Evolutionary conservation across 2,329 filamentous ascomycete species (phyloP).

Genomic region (Fusarium pseudocircinatum): DNA sequence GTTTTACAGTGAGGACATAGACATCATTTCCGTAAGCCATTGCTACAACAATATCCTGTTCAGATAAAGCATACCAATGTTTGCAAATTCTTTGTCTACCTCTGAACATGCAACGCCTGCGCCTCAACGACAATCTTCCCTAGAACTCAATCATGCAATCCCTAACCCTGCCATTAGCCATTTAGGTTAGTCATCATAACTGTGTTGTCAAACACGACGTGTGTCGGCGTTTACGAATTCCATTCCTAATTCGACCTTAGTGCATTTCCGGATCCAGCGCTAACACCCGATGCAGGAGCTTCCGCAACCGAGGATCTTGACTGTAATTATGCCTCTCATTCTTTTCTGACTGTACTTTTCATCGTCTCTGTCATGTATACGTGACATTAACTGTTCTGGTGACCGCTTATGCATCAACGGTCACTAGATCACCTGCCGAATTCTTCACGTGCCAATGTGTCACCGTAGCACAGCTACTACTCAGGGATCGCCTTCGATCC

Average conservation of each 20-base stretch:
- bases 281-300: background rate
- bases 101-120: accelerated
- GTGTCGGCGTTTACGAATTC: background rate
- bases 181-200: background rate
- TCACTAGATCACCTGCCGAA: background rate
- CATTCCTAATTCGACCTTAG: background rate
- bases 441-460: background rate
- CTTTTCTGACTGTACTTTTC: background rate
- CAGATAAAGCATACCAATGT: background rate
- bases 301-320: background rate
- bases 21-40: too few relatives aligned
- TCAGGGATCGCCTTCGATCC: background rate
- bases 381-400: background rate
- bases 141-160: background rate
- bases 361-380: background rate
- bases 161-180: background rate
- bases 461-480: background rate
- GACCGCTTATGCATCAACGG: background rate
- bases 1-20: too few relatives aligned
- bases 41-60: too few relatives aligned
- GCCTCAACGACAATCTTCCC: background rate
- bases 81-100: background rate
- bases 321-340: background rate
- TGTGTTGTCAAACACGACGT: background rate
- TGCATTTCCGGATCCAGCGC: background rate